Percentiles rank a stretch among this genome's conserved stretches.
These are phyloP conservation scores for Leucaena leucocephala DNA, from an alignment of 306 rosid genomes.

Conservation along the genomic window DNA sequence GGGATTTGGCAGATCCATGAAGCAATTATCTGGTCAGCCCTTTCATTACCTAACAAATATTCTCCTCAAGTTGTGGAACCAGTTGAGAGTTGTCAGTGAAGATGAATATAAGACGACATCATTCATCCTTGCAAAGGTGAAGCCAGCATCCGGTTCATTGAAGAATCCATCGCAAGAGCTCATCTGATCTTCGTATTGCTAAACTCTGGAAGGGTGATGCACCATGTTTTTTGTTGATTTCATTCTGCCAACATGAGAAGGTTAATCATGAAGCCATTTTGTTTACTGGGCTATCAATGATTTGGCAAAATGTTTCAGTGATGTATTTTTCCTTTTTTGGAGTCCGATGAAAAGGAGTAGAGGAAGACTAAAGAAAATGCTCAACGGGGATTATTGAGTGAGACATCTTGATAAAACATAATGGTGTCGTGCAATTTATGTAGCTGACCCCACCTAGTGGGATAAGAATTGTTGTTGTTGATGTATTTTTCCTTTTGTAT, in stretches of 20 bases:
- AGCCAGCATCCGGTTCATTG: conserved; percentile 76
- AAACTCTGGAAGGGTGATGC: conserved; percentile 73
- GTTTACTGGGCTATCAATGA: conserved; percentile 31
- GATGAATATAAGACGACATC: conserved; percentile 64
- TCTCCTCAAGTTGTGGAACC: conserved; percentile 81
- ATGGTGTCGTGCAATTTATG: no score
- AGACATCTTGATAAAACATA: no score
- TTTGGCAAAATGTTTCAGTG: neutral
- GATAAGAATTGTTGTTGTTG: no score
- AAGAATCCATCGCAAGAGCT: conserved; percentile 81
- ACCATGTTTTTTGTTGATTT: conserved; percentile 64
- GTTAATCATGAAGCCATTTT: conserved; percentile 36
- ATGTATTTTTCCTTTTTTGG: neutral
- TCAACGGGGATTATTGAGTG: no score
- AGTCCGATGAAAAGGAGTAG: no score
- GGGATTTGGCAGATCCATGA: conserved; percentile 80
- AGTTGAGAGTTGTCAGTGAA: conserved; percentile 62
- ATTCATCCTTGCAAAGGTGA: conserved; percentile 89
- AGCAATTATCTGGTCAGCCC: conserved; percentile 80
- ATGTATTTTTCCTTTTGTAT: conserved; percentile 1
- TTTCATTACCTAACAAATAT: conserved; percentile 85
- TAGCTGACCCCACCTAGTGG: no score
- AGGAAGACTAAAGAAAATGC: no score
- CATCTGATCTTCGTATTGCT: conserved; percentile 68
- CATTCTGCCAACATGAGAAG: conserved; percentile 57